Conservation (phyloP, 148 eudicot genomes). For the Silene latifolia region DNA sequence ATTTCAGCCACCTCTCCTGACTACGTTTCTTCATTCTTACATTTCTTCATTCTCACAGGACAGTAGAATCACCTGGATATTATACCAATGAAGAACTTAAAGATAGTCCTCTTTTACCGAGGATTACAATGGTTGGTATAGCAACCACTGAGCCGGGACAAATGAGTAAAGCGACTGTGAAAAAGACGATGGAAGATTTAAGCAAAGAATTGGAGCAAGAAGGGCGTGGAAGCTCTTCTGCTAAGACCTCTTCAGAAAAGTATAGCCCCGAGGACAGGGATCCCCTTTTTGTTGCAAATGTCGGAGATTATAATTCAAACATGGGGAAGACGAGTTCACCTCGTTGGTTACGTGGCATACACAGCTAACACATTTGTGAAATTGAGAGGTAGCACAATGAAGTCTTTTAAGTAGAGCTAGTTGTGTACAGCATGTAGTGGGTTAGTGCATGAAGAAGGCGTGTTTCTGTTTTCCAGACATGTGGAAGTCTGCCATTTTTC, state of each 20-base stretch:
- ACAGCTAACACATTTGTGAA: conserved; percentile 17
- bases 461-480: neutral
- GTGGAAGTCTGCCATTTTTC: neutral
- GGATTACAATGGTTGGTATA: conserved; percentile 88
- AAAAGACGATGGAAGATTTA: conserved; percentile 82
- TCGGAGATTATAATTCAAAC: conserved; percentile 66
- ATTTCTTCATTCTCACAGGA: conserved; percentile 30
- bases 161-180: conserved; percentile 63
- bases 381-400: too few relatives aligned
- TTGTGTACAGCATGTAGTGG: conserved; percentile 18
- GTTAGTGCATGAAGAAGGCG: too few relatives aligned
- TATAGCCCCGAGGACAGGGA: conserved; percentile 54
- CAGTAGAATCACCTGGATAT: conserved; percentile 25
- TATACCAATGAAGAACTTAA: conserved; percentile 35
- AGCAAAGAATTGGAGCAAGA: conserved; percentile 70
- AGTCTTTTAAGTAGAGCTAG: neutral
- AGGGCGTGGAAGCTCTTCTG: conserved; percentile 34
- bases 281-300: conserved; percentile 86
- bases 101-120: conserved; percentile 65
- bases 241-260: conserved; percentile 24
- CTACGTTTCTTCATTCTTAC: conserved; percentile 5
- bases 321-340: conserved; percentile 48
- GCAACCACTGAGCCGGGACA: conserved; percentile 68
- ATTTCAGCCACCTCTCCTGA: neutral
- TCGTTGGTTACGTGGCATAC: conserved; percentile 54